phyloP scores from a whole-genome alignment of 139 green algal genomes.

The Coelastrella sp. region DNA sequence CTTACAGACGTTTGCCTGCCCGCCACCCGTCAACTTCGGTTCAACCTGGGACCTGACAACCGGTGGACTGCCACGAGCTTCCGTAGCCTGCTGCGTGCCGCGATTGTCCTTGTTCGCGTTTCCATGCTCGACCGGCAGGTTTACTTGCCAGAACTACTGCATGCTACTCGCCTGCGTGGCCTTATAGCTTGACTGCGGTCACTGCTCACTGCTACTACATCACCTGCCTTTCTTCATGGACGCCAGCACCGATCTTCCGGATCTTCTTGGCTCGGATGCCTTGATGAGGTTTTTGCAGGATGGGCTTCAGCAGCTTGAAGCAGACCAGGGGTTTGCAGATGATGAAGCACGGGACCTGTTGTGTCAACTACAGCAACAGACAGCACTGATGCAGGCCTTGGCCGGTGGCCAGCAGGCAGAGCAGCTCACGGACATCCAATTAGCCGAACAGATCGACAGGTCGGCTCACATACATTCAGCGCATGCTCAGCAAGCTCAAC shows the following conservation, averaged over 20 bases:
- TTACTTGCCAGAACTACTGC: neutral
- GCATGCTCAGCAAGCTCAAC: neutral
- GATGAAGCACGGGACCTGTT: slow-evolving; percentile 20
- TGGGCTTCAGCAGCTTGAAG: slow-evolving; percentile 1
- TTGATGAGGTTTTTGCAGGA: slow-evolving; percentile 6
- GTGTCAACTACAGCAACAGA: slow-evolving; percentile 2
- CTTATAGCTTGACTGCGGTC: neutral
- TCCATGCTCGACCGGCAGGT: too few relatives aligned
- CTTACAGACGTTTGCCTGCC: too few relatives aligned
- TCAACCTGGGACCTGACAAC: too few relatives aligned
- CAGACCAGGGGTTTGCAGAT: neutral
- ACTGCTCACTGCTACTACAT: neutral
- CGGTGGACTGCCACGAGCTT: too few relatives aligned
- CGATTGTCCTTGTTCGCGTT: too few relatives aligned
- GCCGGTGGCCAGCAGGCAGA: neutral
- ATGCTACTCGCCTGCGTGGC: neutral
- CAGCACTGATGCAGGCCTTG: neutral
- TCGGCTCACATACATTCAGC: neutral
- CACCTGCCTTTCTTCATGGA: neutral
- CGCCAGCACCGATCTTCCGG: neutral
- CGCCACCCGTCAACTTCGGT: too few relatives aligned
- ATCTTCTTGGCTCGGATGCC: slow-evolving; percentile 22
- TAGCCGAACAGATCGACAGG: slow-evolving; percentile 38
- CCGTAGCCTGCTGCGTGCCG: too few relatives aligned
- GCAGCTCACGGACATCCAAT: neutral